These are phyloP conservation scores for Colletotrichum chlorophyti DNA, from an alignment of 2,329 filamentous ascomycete genomes.

Conservation along the genomic window DNA sequence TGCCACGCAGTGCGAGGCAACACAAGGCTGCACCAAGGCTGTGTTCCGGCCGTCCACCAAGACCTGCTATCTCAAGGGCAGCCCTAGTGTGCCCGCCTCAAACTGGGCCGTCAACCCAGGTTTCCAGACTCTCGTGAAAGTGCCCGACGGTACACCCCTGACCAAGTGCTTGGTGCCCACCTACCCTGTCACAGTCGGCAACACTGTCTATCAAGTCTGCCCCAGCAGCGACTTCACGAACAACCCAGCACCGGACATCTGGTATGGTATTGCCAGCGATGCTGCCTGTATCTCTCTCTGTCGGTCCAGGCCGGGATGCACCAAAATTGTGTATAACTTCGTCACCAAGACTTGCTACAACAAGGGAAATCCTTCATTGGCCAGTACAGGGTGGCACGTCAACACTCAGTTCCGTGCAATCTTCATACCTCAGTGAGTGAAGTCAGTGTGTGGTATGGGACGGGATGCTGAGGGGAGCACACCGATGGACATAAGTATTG, in stretches of 20 bases:
- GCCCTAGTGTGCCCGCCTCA: neutral
- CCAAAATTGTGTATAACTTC: conserved; percentile 13
- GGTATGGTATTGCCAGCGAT: neutral
- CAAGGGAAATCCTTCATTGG: conserved; percentile 18
- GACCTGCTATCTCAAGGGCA: conserved; percentile 12
- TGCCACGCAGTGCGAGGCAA: neutral
- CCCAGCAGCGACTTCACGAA: conserved; percentile 19
- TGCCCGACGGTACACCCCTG: neutral
- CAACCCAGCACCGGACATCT: conserved; percentile 12
- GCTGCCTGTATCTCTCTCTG: conserved; percentile 3
- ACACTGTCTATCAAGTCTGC: conserved; percentile 2
- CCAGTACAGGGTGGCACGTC: conserved; percentile 6
- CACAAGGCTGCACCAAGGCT: neutral
- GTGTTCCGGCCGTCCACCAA: conserved; percentile 7
- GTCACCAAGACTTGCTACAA: conserved; percentile 12
- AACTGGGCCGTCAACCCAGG: conserved; percentile 9
- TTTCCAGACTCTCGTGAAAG: conserved; percentile 11
- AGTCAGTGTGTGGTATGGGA: neutral
- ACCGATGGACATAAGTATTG: no score
- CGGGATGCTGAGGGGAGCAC: no score
- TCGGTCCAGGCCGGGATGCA: neutral
- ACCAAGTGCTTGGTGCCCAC: conserved; percentile 9
- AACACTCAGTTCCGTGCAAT: conserved; percentile 15
- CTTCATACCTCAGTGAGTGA: neutral
- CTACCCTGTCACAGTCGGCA: neutral